phyloP scores from a whole-genome alignment of 441 rosid genomes.

The Pelargonium myrrhifolium region DNA sequence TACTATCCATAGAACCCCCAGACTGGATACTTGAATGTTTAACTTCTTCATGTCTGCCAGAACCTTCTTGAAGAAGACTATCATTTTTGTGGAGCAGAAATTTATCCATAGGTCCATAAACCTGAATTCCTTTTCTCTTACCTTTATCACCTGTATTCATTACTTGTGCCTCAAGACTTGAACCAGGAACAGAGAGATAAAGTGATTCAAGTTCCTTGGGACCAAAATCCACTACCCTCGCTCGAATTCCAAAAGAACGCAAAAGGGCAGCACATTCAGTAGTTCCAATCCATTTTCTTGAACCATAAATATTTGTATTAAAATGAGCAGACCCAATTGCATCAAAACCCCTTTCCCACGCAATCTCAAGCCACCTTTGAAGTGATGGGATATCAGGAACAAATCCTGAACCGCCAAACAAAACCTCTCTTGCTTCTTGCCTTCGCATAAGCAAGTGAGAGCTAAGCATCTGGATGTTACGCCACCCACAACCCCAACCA shows the following conservation, averaged over 20 bases:
- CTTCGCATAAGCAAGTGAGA: slow-evolving; percentile 57
- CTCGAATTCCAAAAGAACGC: slow-evolving; percentile 65
- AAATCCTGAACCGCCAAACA: slow-evolving; percentile 58
- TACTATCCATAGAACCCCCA: slow-evolving; percentile 12
- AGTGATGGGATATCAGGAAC: slow-evolving; percentile 68
- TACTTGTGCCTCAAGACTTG: slow-evolving; percentile 25
- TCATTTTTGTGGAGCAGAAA: slow-evolving; percentile 25
- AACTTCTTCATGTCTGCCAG: slow-evolving; percentile 6
- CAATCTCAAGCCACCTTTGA: slow-evolving; percentile 73
- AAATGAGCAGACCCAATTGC: slow-evolving; percentile 52
- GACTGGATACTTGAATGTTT: slow-evolving; percentile 8
- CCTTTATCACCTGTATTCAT: slow-evolving; percentile 10
- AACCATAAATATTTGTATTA: slow-evolving; percentile 40
- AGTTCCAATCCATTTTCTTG: slow-evolving; percentile 53
- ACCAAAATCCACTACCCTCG: slow-evolving; percentile 72
- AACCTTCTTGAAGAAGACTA: slow-evolving; percentile 17
- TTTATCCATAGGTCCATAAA: slow-evolving; percentile 71
- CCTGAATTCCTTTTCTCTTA: slow-evolving; percentile 32
- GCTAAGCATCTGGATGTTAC: slow-evolving; percentile 69
- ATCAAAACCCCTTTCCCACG: slow-evolving; percentile 77
- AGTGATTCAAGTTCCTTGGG: slow-evolving; percentile 40
- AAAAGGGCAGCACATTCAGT: slow-evolving; percentile 75
- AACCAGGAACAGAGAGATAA: slow-evolving; percentile 64
- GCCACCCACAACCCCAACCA: slow-evolving; percentile 93
- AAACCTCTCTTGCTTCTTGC: slow-evolving; percentile 34